Percentiles rank a stretch among this genome's conserved stretches.
These are phyloP conservation scores for Alnus rubra DNA, from an alignment of 306 rosid genomes.

Conservation along the genomic window DNA sequence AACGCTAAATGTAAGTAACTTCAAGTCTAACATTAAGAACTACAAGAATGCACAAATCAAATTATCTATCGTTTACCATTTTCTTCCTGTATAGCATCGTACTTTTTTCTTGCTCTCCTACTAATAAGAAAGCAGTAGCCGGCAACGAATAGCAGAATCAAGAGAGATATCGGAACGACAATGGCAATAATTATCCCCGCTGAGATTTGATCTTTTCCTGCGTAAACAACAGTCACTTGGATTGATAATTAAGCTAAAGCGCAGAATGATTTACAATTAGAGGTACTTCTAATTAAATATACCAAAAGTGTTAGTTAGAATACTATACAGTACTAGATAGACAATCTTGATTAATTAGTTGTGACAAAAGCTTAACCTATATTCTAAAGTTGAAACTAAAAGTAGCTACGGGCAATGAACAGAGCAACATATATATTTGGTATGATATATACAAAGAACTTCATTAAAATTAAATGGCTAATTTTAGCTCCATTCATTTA, in stretches of 20 bases:
- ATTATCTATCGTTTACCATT: slow-evolving; percentile 10
- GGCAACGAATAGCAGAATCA: neutral
- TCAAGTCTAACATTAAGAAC: too few relatives aligned
- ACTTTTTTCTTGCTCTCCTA: slow-evolving; percentile 15
- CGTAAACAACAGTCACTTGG: neutral
- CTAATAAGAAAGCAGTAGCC: slow-evolving; percentile 15
- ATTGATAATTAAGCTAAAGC: too few relatives aligned
- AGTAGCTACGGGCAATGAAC: too few relatives aligned
- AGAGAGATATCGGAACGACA: slow-evolving; percentile 23
- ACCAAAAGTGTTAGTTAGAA: neutral
- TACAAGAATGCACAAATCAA: too few relatives aligned
- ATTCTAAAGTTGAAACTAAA: too few relatives aligned
- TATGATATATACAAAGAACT: too few relatives aligned
- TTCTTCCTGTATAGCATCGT: slow-evolving; percentile 4
- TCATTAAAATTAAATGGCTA: too few relatives aligned
- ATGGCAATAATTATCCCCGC: slow-evolving; percentile 17
- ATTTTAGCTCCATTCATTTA: too few relatives aligned
- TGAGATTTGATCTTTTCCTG: slow-evolving; percentile 27
- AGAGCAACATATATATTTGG: too few relatives aligned
- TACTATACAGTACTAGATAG: too few relatives aligned
- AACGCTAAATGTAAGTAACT: neutral
- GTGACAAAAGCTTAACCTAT: too few relatives aligned
- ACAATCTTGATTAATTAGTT: too few relatives aligned
- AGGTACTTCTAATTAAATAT: neutral
- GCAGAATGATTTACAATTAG: neutral